phyloP scores from a whole-genome alignment of 768 basidiomycete genomes.

The Clathrus columnatus region DNA sequence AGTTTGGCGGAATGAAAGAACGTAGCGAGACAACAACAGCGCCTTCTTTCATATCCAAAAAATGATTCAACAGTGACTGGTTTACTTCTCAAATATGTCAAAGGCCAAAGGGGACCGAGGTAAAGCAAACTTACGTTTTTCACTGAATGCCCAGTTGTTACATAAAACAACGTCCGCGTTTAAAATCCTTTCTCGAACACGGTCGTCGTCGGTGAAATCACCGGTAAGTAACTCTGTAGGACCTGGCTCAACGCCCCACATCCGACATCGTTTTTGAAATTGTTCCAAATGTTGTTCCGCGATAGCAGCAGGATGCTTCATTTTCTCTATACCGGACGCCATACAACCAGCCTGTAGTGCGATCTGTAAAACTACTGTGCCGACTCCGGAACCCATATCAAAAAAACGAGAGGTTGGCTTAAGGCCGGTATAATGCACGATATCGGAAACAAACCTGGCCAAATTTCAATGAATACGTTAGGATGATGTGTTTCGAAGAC shows the following conservation, averaged over 20 bases:
- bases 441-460: constrained; percentile 45
- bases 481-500: constrained; percentile 18
- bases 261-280: constrained; percentile 64
- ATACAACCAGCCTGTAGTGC: constrained; percentile 71
- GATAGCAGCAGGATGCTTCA: constrained; percentile 71
- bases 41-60: constrained; percentile 90
- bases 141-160: constrained; percentile 79
- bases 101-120: background rate
- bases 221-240: constrained; percentile 75
- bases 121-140: constrained; percentile 50
- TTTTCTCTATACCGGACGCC: constrained; percentile 74
- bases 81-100: constrained; percentile 48
- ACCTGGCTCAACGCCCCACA: constrained; percentile 84
- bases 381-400: constrained; percentile 82
- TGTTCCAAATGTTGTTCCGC: constrained; percentile 69
- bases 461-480: constrained; percentile 10
- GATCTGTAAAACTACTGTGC: constrained; percentile 76
- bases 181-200: constrained; percentile 60
- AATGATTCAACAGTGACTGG: constrained; percentile 76
- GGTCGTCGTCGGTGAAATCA: constrained; percentile 66
- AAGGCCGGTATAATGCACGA: constrained; percentile 48
- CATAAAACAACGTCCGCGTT: constrained; percentile 88
- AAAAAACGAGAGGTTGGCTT: constrained; percentile 60
- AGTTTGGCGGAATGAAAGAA: constrained; percentile 72
- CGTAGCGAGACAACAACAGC: constrained; percentile 83